A percentile compares a stretch with the other conserved stretches of the same genome.
Conservation (phyloP, 208 protist genomes). For the Trypanosoma caninum region DNA sequence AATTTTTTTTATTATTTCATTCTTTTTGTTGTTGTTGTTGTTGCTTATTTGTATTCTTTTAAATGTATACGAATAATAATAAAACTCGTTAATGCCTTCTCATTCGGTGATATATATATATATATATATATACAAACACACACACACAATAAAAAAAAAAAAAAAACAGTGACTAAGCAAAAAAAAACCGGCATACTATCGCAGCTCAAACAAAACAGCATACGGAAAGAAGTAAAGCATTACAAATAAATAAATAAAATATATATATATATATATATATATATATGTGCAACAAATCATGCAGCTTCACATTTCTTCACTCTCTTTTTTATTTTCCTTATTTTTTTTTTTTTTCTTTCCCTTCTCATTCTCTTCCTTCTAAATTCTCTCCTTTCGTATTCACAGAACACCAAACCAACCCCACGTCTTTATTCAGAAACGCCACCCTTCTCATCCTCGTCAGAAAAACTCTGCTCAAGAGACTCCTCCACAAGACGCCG, state of each 20-base stretch:
- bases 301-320: not conserved
- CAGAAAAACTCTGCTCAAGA: constrained; percentile 66
- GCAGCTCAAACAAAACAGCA: no score
- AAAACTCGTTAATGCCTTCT: not conserved
- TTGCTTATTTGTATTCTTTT: no score
- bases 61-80: no score
- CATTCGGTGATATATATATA: not conserved
- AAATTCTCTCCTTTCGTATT: not conserved
- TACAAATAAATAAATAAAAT: not conserved
- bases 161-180: not conserved
- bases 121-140: no score
- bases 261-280: not conserved
- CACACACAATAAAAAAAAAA: not conserved
- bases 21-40: no score
- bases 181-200: no score
- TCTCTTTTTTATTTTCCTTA: not conserved
- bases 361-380: not conserved
- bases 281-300: constrained; percentile 1
- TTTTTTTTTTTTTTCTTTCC: constrained; percentile 3
- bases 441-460: constrained; percentile 42
- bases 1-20: no score
- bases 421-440: not conserved
- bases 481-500: constrained; percentile 60
- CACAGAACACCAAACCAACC: not conserved
- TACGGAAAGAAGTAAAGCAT: no score